These are phyloP conservation scores for Cladosporium colombiae DNA, from an alignment of 2,329 filamentous ascomycete genomes.

Conservation along the genomic window DNA sequence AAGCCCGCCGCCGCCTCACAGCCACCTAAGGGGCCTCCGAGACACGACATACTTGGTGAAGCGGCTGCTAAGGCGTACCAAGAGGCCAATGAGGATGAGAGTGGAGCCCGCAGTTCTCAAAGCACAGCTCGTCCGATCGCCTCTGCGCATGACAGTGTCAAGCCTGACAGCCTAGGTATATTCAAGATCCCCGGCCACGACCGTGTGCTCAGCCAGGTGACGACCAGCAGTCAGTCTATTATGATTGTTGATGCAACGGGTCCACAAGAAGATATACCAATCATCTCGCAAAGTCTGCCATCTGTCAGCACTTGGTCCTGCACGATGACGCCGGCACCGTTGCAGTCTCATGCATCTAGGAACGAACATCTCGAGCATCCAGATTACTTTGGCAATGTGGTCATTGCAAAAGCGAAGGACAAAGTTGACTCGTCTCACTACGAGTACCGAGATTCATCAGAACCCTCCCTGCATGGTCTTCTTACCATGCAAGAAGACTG, in stretches of 20 bases:
- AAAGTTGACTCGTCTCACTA: neutral
- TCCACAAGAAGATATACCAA: conserved; percentile 42
- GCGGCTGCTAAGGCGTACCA: conserved; percentile 33
- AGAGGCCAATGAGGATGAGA: conserved; percentile 24
- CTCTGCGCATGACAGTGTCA: conserved; percentile 17
- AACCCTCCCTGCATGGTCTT: conserved; percentile 30
- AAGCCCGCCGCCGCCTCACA: conserved; percentile 28
- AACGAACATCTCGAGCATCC: conserved; percentile 18
- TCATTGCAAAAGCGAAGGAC: neutral
- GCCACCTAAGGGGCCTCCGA: conserved; percentile 30
- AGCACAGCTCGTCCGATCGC: conserved; percentile 1
- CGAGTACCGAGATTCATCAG: conserved; percentile 13
- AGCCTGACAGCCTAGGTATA: conserved; percentile 5
- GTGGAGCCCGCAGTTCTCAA: conserved; percentile 4
- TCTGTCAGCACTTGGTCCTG: conserved; percentile 31
- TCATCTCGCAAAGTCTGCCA: conserved; percentile 29
- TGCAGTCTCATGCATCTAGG: conserved; percentile 26
- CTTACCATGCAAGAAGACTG: conserved; percentile 28
- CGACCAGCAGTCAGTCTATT: conserved; percentile 83
- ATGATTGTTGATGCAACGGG: conserved; percentile 77
- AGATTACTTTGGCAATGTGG: conserved; percentile 16
- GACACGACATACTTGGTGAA: conserved; percentile 68
- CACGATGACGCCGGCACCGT: conserved; percentile 30
- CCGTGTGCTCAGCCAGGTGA: conserved; percentile 58
- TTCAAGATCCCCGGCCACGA: conserved; percentile 39